phyloP scores from a whole-genome alignment of 164 flowering plant species.

The Nelumbo lutea region DNA sequence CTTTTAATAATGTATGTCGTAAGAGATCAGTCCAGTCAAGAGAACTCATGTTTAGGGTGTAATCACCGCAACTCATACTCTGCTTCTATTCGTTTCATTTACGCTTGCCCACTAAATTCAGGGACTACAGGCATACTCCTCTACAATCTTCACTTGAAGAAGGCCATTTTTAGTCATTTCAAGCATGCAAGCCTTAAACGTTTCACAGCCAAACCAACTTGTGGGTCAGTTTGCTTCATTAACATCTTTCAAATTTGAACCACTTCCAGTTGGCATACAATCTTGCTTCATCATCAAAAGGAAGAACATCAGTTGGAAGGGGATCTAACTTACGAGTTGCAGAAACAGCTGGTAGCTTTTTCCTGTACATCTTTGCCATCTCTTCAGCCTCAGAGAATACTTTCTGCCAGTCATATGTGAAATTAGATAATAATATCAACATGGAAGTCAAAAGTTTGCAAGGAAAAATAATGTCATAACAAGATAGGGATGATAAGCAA shows the following conservation, averaged over 20 bases:
- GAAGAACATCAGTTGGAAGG: constrained; percentile 29
- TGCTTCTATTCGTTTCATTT: too few species aligned
- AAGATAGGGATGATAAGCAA: background rate
- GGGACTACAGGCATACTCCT: too few species aligned
- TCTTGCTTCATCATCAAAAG: constrained; percentile 56
- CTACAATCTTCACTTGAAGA: too few species aligned
- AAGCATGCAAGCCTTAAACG: background rate
- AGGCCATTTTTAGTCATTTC: background rate
- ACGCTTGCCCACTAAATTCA: too few species aligned
- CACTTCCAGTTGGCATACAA: constrained; percentile 81
- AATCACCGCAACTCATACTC: too few species aligned
- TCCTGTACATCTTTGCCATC: constrained; percentile 81
- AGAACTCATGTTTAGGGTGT: too few species aligned
- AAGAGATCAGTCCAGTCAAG: too few species aligned
- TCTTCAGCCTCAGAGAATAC: constrained; percentile 78
- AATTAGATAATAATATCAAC: background rate
- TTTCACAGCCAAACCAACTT: background rate
- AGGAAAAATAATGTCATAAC: background rate
- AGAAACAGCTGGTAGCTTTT: constrained; percentile 41
- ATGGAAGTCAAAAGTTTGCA: background rate
- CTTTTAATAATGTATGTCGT: too few species aligned
- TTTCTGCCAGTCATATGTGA: constrained; percentile 34
- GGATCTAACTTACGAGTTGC: constrained; percentile 30
- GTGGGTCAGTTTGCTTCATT: constrained; percentile 13
- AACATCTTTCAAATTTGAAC: constrained; percentile 62